These are phyloP conservation scores for Pterula multifida DNA, from an alignment of 1,284 basidiomycete genomes.

Conservation along the genomic window DNA sequence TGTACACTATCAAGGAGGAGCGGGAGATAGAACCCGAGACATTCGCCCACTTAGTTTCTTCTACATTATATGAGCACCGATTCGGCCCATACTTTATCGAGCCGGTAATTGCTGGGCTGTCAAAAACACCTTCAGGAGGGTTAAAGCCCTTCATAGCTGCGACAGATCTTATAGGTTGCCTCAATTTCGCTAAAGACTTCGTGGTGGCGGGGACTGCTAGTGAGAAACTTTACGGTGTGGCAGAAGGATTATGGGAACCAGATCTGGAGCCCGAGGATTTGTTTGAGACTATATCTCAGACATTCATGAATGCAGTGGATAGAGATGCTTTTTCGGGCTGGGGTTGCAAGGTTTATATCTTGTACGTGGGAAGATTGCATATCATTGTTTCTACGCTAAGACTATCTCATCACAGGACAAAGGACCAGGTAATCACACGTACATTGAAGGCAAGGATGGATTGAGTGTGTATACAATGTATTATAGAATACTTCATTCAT, in stretches of 20 bases:
- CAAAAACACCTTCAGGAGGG: conserved; percentile 60
- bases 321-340: conserved; percentile 95
- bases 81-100: conserved; percentile 98
- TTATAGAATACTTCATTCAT: background rate
- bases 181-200: conserved; percentile 95
- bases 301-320: conserved; percentile 90
- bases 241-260: conserved; percentile 97
- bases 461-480: conserved; percentile 28
- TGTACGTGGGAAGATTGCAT: conserved; percentile 53
- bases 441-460: conserved; percentile 89
- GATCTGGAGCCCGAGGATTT: conserved; percentile 93
- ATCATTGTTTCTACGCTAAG: background rate
- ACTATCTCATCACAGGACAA: conserved; percentile 49
- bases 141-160: conserved; percentile 93
- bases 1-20: conserved; percentile 99
- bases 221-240: conserved; percentile 92
- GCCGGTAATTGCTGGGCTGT: conserved; percentile 90
- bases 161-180: conserved; percentile 92
- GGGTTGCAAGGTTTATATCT: conserved; percentile 92
- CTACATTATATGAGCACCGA: conserved; percentile 93
- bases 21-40: conserved; percentile 94
- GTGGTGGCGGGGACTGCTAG: conserved; percentile 93
- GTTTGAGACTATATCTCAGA: conserved; percentile 98
- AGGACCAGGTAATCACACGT: conserved; percentile 77
- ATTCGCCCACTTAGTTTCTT: conserved; percentile 92